Conservation (phyloP, 208 protist species). For the Polymyxa betae region DNA sequence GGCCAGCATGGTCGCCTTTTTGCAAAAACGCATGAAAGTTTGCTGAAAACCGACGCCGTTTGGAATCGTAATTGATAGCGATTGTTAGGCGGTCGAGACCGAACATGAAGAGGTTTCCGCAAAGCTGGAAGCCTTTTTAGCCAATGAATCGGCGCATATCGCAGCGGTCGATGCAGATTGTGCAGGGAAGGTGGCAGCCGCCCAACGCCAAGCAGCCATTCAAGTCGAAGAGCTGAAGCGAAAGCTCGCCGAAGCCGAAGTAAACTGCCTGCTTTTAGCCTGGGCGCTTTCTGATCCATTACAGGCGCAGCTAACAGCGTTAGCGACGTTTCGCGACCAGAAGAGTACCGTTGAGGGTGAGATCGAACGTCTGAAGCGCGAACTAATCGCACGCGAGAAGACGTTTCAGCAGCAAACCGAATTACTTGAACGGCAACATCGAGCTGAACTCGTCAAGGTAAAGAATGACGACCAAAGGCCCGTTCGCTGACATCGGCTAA, state of each 20-base stretch:
- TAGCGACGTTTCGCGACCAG: constrained; percentile 40
- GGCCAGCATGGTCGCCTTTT: constrained; percentile 20
- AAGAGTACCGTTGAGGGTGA: neutral
- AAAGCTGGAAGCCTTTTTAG: constrained; percentile 10
- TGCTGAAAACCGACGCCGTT: neutral
- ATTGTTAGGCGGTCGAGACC: neutral
- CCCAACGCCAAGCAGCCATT: neutral
- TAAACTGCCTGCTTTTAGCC: neutral
- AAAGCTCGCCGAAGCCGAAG: neutral
- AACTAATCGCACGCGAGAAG: neutral
- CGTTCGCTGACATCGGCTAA: no score
- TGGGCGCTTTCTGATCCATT: neutral
- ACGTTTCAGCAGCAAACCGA: neutral
- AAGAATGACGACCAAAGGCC: neutral
- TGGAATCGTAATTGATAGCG: neutral
- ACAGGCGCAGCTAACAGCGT: neutral
- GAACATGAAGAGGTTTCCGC: neutral
- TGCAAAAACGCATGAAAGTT: constrained; percentile 49
- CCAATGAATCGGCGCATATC: neutral
- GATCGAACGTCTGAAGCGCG: neutral
- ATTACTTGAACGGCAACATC: neutral
- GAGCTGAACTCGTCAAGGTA: constrained; percentile 38
- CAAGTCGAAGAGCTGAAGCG: neutral
- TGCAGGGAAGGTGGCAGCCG: neutral
- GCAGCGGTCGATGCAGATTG: neutral